phyloP scores from a whole-genome alignment of 1,284 basidiomycete species.

The Cutaneotrichosporon cyanovorans region DNA sequence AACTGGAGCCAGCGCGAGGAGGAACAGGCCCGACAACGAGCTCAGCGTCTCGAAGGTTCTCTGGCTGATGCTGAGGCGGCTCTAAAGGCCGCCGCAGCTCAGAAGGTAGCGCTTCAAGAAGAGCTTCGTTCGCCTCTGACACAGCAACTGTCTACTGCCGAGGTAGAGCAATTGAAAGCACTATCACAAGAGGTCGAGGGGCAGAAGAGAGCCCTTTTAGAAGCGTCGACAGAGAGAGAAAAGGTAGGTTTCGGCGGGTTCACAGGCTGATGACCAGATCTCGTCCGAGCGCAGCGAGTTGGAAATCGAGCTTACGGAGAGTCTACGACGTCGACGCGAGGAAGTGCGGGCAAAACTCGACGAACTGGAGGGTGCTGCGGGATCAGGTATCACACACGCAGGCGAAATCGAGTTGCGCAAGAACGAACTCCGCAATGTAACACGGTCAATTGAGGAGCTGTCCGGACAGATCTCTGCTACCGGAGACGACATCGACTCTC shows the following conservation, averaged over 20 bases:
- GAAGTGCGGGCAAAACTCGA: conserved; percentile 74
- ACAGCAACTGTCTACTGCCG: conserved; percentile 63
- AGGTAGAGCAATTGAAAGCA: conserved; percentile 60
- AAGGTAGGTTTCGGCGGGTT: conserved; percentile 53
- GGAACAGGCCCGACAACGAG: conserved; percentile 59
- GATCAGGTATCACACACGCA: conserved; percentile 52
- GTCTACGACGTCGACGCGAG: conserved; percentile 66
- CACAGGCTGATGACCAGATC: conserved; percentile 51
- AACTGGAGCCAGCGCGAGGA: conserved; percentile 60
- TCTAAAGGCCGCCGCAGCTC: conserved; percentile 35
- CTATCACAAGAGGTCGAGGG: conserved; percentile 71
- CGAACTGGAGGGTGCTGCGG: conserved; percentile 57
- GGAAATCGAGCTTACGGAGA: conserved; percentile 90
- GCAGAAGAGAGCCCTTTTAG: conserved; percentile 62
- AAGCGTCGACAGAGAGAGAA: conserved; percentile 61
- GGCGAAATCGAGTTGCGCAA: conserved; percentile 59
- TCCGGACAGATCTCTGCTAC: conserved; percentile 54
- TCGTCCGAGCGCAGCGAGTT: conserved; percentile 69
- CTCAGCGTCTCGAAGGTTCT: conserved; percentile 60
- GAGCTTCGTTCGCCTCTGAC: conserved; percentile 73
- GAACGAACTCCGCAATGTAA: conserved; percentile 61
- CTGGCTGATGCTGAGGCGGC: conserved; percentile 68
- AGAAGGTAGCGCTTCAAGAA: conserved; percentile 57
- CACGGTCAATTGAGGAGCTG: conserved; percentile 58
- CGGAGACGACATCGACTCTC: conserved; percentile 53